These are phyloP conservation scores for Metarhizium rileyi DNA, from an alignment of 2,329 filamentous ascomycete genomes.

Conservation along the genomic window DNA sequence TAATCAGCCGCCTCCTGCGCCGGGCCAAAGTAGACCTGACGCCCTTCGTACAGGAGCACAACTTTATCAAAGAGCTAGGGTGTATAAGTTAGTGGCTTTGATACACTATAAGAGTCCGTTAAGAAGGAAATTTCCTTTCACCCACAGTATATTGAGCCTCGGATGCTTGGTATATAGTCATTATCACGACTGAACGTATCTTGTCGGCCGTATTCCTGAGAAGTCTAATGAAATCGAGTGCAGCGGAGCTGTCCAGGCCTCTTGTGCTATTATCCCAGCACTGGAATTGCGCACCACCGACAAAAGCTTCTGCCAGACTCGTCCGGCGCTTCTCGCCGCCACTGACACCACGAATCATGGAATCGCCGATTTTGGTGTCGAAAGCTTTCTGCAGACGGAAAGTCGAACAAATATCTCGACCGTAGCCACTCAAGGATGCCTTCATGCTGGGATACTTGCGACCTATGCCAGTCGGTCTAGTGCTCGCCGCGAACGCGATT, in stretches of 20 bases:
- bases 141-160: conserved; percentile 6
- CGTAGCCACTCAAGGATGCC: too few species aligned
- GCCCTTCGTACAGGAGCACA: conserved; percentile 55
- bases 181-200: too few species aligned
- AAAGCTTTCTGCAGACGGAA: conserved; percentile 54
- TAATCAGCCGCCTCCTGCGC: conserved; percentile 15
- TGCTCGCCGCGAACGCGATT: conserved; percentile 57
- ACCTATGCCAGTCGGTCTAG: conserved; percentile 32
- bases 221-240: conserved; percentile 12
- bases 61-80: conserved; percentile 55
- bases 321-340: conserved; percentile 69
- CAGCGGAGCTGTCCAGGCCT: conserved; percentile 16
- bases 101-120: too few species aligned
- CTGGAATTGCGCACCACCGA: conserved; percentile 3
- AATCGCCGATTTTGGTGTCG: conserved; percentile 54
- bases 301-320: conserved; percentile 58
- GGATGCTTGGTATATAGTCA: conserved; percentile 15
- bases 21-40: conserved; percentile 29
- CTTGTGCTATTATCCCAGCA: conserved; percentile 19
- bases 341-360: conserved; percentile 59
- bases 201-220: too few species aligned
- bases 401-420: background rate
- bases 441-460: too few species aligned
- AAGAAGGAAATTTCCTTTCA: too few species aligned
- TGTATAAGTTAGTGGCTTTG: conserved; percentile 9